phyloP scores from a whole-genome alignment of 345 rosid genomes.

The Odontarrhena argentea region DNA sequence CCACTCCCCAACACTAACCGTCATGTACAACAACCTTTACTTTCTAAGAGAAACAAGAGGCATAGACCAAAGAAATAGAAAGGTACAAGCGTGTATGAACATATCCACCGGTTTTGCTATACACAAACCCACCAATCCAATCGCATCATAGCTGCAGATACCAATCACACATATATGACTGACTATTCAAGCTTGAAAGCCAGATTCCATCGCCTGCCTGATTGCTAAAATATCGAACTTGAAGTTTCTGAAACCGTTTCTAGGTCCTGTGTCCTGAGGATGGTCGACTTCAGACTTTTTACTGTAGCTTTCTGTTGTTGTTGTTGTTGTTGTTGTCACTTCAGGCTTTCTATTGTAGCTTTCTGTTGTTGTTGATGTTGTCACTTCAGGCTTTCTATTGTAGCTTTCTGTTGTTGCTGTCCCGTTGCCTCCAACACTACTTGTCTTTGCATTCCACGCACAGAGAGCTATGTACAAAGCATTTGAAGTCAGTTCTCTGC shows the following conservation, averaged over 20 bases:
- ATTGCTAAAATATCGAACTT: conserved; percentile 61
- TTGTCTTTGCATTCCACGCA: conserved; percentile 82
- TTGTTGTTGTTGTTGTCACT: conserved; percentile 28
- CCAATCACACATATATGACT: conserved; percentile 16
- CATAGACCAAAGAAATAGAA: conserved; percentile 6
- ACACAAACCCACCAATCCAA: conserved; percentile 35
- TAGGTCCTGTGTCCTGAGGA: conserved; percentile 58
- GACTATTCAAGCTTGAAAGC: conserved; percentile 42
- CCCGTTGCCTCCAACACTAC: conserved; percentile 55
- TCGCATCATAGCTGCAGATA: conserved; percentile 26
- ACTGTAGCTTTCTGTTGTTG: conserved; percentile 33
- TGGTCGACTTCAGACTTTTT: conserved; percentile 47
- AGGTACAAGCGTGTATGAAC: conserved; percentile 29
- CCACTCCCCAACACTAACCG: conserved; percentile 15
- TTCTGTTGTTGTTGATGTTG: conserved; percentile 22
- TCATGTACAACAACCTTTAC: conserved; percentile 38
- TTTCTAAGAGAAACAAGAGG: conserved; percentile 10
- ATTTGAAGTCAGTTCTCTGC: conserved; percentile 29
- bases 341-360: conserved; percentile 34
- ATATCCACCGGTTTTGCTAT: conserved; percentile 38
- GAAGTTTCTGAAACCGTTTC: conserved; percentile 69
- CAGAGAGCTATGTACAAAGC: conserved; percentile 52
- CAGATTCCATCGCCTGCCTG: conserved; percentile 68
- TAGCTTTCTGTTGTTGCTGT: conserved; percentile 33
- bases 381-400: conserved; percentile 39